Evolutionary conservation across 176 grass and related monocot species (phyloP).

Genomic region (Avena eriantha): DNA sequence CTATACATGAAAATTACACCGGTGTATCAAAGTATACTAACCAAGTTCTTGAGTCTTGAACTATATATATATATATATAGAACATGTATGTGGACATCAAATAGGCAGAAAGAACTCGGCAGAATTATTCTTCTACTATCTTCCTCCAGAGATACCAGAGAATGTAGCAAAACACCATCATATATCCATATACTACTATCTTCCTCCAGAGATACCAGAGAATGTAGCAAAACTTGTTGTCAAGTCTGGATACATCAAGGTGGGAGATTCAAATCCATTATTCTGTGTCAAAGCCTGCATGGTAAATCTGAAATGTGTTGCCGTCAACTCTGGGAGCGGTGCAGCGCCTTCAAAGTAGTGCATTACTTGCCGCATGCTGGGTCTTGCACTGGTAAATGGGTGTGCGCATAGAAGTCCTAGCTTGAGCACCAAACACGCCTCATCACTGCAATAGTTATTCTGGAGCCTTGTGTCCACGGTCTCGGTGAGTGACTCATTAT

Average conservation of each 20-base stretch:
- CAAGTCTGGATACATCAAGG: neutral
- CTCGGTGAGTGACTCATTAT: neutral
- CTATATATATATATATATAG: too few relatives aligned
- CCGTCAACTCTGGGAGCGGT: conserved; percentile 10
- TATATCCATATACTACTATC: conserved; percentile 9
- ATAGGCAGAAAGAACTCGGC: too few relatives aligned
- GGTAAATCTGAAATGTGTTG: conserved; percentile 34
- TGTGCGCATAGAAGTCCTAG: conserved; percentile 43
- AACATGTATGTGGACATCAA: too few relatives aligned
- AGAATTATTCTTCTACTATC: too few relatives aligned
- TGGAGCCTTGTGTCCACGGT: conserved; percentile 24
- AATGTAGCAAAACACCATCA: neutral
- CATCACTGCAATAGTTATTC: neutral
- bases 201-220: conserved; percentile 41
- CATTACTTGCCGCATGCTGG: conserved; percentile 53
- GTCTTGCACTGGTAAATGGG: conserved; percentile 38
- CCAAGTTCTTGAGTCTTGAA: too few relatives aligned
- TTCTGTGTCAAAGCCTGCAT: conserved; percentile 35
- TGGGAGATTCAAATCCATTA: conserved; percentile 14
- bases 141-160: neutral
- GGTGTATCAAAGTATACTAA: too few relatives aligned
- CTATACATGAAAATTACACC: too few relatives aligned
- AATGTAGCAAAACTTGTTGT: conserved; percentile 34
- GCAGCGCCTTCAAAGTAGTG: conserved; percentile 41
- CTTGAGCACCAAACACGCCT: conserved; percentile 19